Percentiles rank a stretch among this genome's conserved stretches.
These are phyloP conservation scores for Trichomonas tenax DNA, from an alignment of 208 protist genomes.

Conservation along the genomic window DNA sequence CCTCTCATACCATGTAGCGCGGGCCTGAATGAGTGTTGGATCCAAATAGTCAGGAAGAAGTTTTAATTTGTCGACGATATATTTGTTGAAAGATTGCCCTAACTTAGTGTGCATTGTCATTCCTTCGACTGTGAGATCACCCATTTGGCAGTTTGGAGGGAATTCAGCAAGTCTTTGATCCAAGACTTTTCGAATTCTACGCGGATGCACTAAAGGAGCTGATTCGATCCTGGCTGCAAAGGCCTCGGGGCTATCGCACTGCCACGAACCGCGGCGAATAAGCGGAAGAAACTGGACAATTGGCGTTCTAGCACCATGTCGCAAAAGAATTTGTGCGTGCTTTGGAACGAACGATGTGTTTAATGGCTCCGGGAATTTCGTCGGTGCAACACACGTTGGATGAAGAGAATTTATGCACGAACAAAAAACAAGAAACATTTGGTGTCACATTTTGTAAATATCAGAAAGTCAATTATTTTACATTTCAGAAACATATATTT, in stretches of 20 bases:
- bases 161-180: not conserved
- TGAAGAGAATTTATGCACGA: not conserved
- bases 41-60: not conserved
- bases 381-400: not conserved
- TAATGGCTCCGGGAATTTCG: not conserved
- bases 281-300: not conserved
- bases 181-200: not conserved
- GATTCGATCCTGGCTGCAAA: not conserved
- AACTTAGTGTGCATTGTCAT: not conserved
- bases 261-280: not conserved
- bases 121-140: not conserved
- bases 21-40: not conserved
- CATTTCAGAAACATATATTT: no score
- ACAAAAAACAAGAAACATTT: not conserved
- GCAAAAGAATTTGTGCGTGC: not conserved
- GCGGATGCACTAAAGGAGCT: not conserved
- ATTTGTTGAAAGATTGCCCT: not conserved
- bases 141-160: not conserved
- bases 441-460: no score
- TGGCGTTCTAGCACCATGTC: not conserved
- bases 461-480: no score
- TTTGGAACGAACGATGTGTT: not conserved
- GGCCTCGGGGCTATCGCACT: not conserved
- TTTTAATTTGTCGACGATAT: not conserved
- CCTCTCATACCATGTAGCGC: not conserved